Conservation (phyloP, 148 eudicot species). For the Rhododendron simsii region DNA sequence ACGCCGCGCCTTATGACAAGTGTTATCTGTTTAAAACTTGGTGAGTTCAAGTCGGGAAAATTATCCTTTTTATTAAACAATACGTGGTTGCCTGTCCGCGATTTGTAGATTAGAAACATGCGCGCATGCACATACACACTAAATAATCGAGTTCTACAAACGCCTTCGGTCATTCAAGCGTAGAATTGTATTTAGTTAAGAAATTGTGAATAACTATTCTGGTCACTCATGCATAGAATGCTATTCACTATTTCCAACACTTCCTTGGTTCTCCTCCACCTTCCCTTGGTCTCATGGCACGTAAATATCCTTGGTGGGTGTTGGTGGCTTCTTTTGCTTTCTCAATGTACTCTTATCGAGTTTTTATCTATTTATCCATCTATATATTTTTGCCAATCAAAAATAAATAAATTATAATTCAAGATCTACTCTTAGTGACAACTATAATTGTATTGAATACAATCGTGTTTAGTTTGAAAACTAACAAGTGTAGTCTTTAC, state of each 20-base stretch:
- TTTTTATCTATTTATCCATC: no score
- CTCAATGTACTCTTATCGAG: no score
- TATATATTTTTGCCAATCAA: no score
- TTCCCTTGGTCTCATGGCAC: no score
- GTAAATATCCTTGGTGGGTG: no score
- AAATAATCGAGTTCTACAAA: not conserved
- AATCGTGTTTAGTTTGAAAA: not conserved
- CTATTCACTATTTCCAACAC: no score
- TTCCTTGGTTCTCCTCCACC: no score
- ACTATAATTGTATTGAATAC: not conserved
- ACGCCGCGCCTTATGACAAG: not conserved
- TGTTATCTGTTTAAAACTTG: not conserved
- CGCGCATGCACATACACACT: not conserved
- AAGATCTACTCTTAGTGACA: no score
- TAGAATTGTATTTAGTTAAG: not conserved
- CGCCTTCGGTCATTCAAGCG: not conserved
- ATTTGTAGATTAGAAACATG: no score
- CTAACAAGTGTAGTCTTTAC: not conserved
- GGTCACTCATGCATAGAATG: not conserved
- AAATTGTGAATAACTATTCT: not conserved
- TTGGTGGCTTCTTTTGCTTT: no score
- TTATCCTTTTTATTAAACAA: not conserved
- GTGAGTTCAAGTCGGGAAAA: not conserved
- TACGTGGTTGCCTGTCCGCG: not conserved
- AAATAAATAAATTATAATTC: no score